Base-by-base conservation (phyloP, 2,329 filamentous ascomycete genomes). In the Phialophora tarda region DNA sequence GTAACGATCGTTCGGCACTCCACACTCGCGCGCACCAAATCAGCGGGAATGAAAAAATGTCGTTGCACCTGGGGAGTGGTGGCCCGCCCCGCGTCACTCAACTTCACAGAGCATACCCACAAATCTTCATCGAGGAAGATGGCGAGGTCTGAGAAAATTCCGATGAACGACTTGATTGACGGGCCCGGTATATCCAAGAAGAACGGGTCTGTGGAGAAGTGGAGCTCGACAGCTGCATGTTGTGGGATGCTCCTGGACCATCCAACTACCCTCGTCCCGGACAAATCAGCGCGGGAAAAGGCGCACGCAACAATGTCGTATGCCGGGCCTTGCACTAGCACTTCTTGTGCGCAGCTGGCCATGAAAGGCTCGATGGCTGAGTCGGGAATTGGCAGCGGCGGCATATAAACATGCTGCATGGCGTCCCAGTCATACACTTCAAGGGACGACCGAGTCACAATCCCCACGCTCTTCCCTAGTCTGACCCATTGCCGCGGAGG, bases 71-170 rank as follows among this genome's bases (percentile, higher is more conserved):
- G 14, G 26, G 28, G 28, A 7, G n/a, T 17, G 8, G 24, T 34
- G 14, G 11, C 6, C 30, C 23, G n/a, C 17, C 4, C 32, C 14
- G n/a, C 6, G 10, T 21, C 24, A 7, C 26, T 1, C 28, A 59
- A 23, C 28, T 59, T 47, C 17, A 47, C 56, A 21, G 56, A 59
- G 38, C 56, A 59, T 59, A 59, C 11, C 56, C 56, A 59, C 28
- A 59, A 28, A 26, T 59, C 56, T 8, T 28, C 23, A n/a, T 47
- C 38, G 34, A 59, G 56, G 24, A 48, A 59, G 8, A 59, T 59
- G 38, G 32, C 24, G 17, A 59, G 38, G 32, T 59, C 56, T 30
- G 32, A 47, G 11, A 28, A 59, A 26, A 59, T 21, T 17, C 56
- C 56, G 34, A 59, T n/a, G 24, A 59, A 44, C 34, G 21, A 24